Base-by-base conservation (phyloP, 345 rosid genomes). In the Boechera retrofracta region DNA sequence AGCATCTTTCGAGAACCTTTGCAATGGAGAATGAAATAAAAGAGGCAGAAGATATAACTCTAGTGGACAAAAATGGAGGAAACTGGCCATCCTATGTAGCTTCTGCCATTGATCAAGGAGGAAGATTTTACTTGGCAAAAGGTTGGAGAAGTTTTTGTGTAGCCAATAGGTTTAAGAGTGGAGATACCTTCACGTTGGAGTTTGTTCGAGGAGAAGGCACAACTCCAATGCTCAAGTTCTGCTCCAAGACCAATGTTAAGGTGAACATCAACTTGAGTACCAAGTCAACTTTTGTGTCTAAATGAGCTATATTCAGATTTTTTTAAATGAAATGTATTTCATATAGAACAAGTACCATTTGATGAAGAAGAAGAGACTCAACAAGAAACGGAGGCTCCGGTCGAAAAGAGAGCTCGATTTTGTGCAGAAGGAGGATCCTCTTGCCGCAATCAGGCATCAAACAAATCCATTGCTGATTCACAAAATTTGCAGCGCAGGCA, bases 161-260 rank as follows among this genome's bases (percentile, higher is more conserved):
- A 28, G 29, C 29, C 29, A 28, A 28, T 28, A 2, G 28, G 28
- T 28, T 28, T 2, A 28, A 28, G 29, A 28, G 29, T 28, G 59
- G 75, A 8, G 67, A 59, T 7, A 47, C 59, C 58, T 33, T 71
- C 28, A 59, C 16, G 48, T 59, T 59, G 6, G 32, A 71, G 67
- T 71, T 59, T 58, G 67, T 58, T 32, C 56, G 45, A 71, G 57
- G 10, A 71, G 21, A 58, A 32, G 75, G 47, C 10, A n/a, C 12
- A 44, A 16, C 15, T 57, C 66, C 65, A 18, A 44, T 44, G 65
- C 44, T 70, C 31, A 48, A 58, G 56, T 45, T 57, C 45, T 44
- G 5, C 74, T 57, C 65, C 24, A 70, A 31, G 9, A 26, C 8
- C n/a, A 64, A 18, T 48, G 42, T 9, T 3, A 9, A 39, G 42